Base-by-base conservation (phyloP, 768 basidiomycete species). In the Lactarius hengduanensis region DNA sequence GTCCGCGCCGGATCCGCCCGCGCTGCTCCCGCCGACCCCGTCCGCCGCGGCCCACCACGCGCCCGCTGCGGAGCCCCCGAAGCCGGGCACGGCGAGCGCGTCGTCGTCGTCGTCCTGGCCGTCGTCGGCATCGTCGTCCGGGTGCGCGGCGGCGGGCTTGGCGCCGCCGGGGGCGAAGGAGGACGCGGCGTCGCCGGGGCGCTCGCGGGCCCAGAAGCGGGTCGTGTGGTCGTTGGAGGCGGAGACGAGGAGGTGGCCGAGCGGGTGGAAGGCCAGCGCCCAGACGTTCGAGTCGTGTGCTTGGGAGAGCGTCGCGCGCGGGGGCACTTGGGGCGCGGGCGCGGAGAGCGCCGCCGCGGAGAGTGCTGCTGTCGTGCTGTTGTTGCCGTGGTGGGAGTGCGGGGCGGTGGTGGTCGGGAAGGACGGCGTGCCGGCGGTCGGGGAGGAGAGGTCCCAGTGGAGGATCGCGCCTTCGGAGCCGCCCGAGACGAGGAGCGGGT, bases 191-290 rank as follows among this genome's bases (percentile, higher is more conserved):
- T 93, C 92, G n/a, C 92, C 91, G 0, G 92, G 92, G 3, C 92
- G 84, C 74, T 94, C 92, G 72, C 96, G 86, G 57, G 89, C 89
- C 96, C 97, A 98, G 83, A 98, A 99, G n/a, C 96, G 86, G 7
- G 96, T 97, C 6, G 97, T 98, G 79, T 96, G 94, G 80, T 99
- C 97, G 80, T 97, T 98, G n/a, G 91, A 92, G 11, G 90, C 97
- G 68, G 87, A 89, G 68, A 89, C 94, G 72, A 99, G 88, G 71
- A 98, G 83, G 77, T 98, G 96, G 0, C 97, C 96, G 18, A 98
- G 85, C 0, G 96, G 96, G 77, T 98, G 96, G 83, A 88, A 99
- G 4, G 94, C 86, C 69, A 99, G 85, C 0, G 93, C 87, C 93
- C 96, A 98, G 68, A 99, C 93, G 76, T 96, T 95, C 36, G 92